These are phyloP conservation scores for Craterostigma plantagineum DNA, from an alignment of 257 asterid species.

Conservation along the genomic window DNA sequence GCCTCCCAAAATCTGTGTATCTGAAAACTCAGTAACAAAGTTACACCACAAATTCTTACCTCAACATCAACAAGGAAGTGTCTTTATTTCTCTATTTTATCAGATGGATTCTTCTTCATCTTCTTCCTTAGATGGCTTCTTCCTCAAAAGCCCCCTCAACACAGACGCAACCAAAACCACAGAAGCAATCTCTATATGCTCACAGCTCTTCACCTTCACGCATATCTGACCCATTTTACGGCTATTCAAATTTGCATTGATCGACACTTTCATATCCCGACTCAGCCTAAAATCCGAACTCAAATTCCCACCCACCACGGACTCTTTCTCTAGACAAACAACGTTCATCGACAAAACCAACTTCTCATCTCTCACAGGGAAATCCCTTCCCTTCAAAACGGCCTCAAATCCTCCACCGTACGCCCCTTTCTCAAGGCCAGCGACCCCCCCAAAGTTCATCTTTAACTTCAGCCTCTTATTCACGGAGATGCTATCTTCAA, in stretches of 20 bases:
- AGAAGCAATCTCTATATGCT: constrained; percentile 70
- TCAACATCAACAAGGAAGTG: too few relatives aligned
- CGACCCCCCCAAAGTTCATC: constrained; percentile 45
- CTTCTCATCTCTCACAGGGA: constrained; percentile 77
- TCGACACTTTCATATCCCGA: constrained; percentile 48
- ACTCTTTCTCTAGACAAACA: constrained; percentile 47
- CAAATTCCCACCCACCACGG: constrained; percentile 46
- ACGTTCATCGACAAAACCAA: constrained; percentile 37
- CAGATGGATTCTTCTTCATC: too few relatives aligned
- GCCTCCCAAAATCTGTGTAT: too few relatives aligned
- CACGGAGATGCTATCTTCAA: constrained; percentile 50
- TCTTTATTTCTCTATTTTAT: too few relatives aligned
- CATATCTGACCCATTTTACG: constrained; percentile 67
- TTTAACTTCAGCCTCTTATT: constrained; percentile 40
- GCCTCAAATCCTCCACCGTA: constrained; percentile 68
- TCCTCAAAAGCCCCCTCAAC: constrained; percentile 36
- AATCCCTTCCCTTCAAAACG: constrained; percentile 63
- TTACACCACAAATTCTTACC: too few relatives aligned
- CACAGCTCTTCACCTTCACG: constrained; percentile 56
- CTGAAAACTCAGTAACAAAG: too few relatives aligned
- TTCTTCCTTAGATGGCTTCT: constrained; percentile 17
- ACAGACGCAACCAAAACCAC: constrained; percentile 49
- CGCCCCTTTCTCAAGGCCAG: constrained; percentile 45
- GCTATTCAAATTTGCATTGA: constrained; percentile 60
- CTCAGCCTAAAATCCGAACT: constrained; percentile 51